Percentiles rank a stretch among this genome's conserved stretches.
phyloP scores from a whole-genome alignment of 208 protist genomes.

The Sergeia podlipaevii region DNA sequence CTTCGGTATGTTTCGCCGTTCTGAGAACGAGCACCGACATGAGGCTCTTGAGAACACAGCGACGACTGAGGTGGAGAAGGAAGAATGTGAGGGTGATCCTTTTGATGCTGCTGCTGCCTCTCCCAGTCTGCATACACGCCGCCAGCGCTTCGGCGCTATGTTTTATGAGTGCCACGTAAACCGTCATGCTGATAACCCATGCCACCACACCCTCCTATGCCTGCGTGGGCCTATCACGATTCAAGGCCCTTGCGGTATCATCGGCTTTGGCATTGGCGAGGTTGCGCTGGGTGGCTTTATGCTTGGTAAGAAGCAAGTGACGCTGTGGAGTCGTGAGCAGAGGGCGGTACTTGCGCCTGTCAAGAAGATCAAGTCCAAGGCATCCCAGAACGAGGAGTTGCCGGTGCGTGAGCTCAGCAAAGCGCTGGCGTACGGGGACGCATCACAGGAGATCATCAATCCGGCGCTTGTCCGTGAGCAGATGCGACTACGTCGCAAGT shows the following conservation, averaged over 20 bases:
- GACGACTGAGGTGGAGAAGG: too few relatives aligned
- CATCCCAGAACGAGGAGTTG: slow-evolving; percentile 21
- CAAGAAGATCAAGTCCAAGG: slow-evolving; percentile 27
- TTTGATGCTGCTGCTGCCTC: slow-evolving; percentile 1
- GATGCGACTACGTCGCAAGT: slow-evolving; percentile 11
- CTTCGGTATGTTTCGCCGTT: neutral
- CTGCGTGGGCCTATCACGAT: slow-evolving; percentile 53
- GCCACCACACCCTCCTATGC: slow-evolving; percentile 69
- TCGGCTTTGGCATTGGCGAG: slow-evolving; percentile 72
- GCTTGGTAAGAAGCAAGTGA: slow-evolving; percentile 60
- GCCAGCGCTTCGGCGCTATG: slow-evolving; percentile 38
- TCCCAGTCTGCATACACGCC: slow-evolving; percentile 11
- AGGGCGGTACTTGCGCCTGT: slow-evolving; percentile 58
- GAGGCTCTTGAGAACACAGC: too few relatives aligned
- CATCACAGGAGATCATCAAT: slow-evolving; percentile 8
- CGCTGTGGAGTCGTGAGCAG: slow-evolving; percentile 42
- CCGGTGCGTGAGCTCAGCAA: slow-evolving; percentile 1
- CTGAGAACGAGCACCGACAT: neutral
- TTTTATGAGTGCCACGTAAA: slow-evolving; percentile 57
- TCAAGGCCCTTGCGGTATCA: slow-evolving; percentile 67
- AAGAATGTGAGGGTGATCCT: neutral
- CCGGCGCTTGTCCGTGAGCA: slow-evolving; percentile 11
- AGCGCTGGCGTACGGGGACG: neutral
- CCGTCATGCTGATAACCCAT: slow-evolving; percentile 14
- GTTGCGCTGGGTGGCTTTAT: slow-evolving; percentile 58